Conservation (phyloP, 768 basidiomycete species). For the Hericium alpestre region DNA sequence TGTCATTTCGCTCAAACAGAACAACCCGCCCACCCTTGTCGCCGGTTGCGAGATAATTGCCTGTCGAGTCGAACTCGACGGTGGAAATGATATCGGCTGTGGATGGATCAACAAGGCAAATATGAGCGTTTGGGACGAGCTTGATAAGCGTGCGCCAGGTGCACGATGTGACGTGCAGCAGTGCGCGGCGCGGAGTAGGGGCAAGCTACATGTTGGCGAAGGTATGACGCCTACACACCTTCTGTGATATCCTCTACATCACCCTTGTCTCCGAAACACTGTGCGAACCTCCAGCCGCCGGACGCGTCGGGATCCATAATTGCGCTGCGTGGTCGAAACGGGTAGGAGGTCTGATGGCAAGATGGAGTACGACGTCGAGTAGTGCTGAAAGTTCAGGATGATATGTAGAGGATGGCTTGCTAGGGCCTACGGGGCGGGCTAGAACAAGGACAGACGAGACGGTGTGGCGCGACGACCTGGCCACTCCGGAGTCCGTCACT, state of each 20-base stretch:
- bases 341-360: constrained; percentile 15
- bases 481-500: background rate
- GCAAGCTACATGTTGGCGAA: background rate
- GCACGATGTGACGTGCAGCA: constrained; percentile 4
- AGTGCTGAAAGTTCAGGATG: background rate
- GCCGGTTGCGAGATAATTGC: constrained; percentile 97
- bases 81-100: constrained; percentile 99
- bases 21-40: constrained; percentile 99
- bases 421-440: constrained; percentile 6
- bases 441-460: background rate
- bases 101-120: constrained; percentile 9
- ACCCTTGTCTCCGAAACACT: constrained; percentile 99
- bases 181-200: constrained; percentile 6
- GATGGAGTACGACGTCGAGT: constrained; percentile 10
- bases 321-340: constrained; percentile 17
- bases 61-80: constrained; percentile 98
- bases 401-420: too few relatives aligned
- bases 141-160: constrained; percentile 1
- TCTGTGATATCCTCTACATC: constrained; percentile 99
- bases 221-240: constrained; percentile 39
- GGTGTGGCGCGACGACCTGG: background rate
- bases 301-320: constrained; percentile 78
- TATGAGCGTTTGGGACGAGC: constrained; percentile 2
- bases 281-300: constrained; percentile 95
- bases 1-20: constrained; percentile 96